These are phyloP conservation scores for Crotalaria pallida DNA, from an alignment of 306 rosid genomes.

Conservation along the genomic window DNA sequence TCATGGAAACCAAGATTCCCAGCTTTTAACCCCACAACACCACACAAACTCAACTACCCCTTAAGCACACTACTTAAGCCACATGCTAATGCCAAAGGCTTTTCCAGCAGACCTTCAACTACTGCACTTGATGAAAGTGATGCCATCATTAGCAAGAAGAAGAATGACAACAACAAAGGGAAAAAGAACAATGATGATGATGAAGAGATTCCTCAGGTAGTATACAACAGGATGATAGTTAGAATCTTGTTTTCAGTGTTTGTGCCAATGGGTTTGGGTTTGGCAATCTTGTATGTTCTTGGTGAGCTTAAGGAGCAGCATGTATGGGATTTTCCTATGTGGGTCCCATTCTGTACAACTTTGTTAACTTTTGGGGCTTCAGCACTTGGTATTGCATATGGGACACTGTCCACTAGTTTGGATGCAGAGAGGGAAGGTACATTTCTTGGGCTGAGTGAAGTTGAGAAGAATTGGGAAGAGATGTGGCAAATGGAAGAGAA, in stretches of 20 bases:
- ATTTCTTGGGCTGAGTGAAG: constrained; percentile 61
- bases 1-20: constrained; percentile 43
- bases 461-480: constrained; percentile 67
- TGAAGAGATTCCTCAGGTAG: constrained; percentile 52
- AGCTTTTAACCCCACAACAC: constrained; percentile 19
- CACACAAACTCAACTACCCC: constrained; percentile 6
- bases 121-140: neutral
- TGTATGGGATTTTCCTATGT: constrained; percentile 52
- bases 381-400: constrained; percentile 66
- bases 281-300: constrained; percentile 45
- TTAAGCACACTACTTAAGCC: constrained; percentile 6
- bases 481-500: constrained; percentile 88
- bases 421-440: constrained; percentile 64
- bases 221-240: constrained; percentile 48
- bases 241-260: constrained; percentile 61
- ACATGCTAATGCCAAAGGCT: constrained; percentile 59
- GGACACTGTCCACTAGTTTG: constrained; percentile 71
- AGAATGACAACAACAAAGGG: constrained; percentile 6
- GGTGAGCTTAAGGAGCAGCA: constrained; percentile 44
- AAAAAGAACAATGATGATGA: constrained; percentile 30
- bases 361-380: constrained; percentile 64
- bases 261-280: constrained; percentile 64
- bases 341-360: constrained; percentile 66
- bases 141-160: constrained; percentile 14
- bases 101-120: constrained; percentile 30